phyloP scores from a whole-genome alignment of 2,329 filamentous ascomycete genomes.

The Ceratocystis smalleyi region DNA sequence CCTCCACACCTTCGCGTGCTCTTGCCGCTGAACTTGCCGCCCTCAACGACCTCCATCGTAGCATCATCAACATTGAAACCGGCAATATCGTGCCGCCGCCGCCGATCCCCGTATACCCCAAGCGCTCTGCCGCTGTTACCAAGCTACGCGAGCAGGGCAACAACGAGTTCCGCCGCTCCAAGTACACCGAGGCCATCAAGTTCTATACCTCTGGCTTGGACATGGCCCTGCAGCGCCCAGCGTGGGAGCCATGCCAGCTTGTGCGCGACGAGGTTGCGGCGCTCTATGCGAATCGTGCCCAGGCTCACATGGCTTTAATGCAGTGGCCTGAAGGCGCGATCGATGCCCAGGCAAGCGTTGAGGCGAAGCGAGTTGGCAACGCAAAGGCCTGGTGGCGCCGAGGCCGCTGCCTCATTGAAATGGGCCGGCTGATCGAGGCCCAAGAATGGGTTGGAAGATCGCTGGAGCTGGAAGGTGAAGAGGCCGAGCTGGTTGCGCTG shows the following conservation, averaged over 20 bases:
- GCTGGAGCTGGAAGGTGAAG: slow-evolving; percentile 67
- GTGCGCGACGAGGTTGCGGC: slow-evolving; percentile 71
- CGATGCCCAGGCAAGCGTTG: slow-evolving; percentile 77
- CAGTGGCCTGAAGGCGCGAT: slow-evolving; percentile 74
- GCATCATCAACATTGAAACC: slow-evolving; percentile 47
- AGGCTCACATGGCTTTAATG: slow-evolving; percentile 71
- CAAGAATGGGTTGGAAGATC: slow-evolving; percentile 60
- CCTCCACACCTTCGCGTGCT: slow-evolving; percentile 31
- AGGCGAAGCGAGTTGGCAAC: slow-evolving; percentile 74
- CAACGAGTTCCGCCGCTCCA: slow-evolving; percentile 61
- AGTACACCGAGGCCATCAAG: slow-evolving; percentile 58
- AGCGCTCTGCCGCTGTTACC: slow-evolving; percentile 70
- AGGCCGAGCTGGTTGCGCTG: slow-evolving; percentile 46
- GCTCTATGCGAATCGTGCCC: slow-evolving; percentile 73
- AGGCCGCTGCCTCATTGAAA: slow-evolving; percentile 75
- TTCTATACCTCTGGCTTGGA: slow-evolving; percentile 76
- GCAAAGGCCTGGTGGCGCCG: slow-evolving; percentile 89
- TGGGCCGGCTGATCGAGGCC: slow-evolving; percentile 75
- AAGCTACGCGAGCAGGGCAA: slow-evolving; percentile 88
- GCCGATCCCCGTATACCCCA: slow-evolving; percentile 81
- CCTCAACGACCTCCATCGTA: slow-evolving; percentile 65
- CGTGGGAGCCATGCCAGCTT: slow-evolving; percentile 75
- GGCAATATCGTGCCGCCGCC: slow-evolving; percentile 60
- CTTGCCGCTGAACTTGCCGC: slow-evolving; percentile 51
- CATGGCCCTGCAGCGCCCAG: slow-evolving; percentile 68